phyloP scores from a whole-genome alignment of 225 moss, liverwort and hornwort genomes.

The Climacium dendroides region DNA sequence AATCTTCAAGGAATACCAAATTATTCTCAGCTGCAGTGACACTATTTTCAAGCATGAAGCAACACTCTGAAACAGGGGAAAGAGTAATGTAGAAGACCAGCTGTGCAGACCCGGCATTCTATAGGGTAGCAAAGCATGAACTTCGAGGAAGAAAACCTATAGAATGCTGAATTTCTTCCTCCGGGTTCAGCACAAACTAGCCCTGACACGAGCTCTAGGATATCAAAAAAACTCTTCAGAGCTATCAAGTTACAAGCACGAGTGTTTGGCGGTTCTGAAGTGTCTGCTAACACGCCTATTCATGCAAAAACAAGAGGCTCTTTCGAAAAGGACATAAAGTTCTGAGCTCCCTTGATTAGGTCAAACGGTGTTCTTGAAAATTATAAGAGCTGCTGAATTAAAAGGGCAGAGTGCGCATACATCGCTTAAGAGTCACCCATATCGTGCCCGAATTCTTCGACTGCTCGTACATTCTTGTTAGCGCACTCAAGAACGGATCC shows the following conservation, averaged over 20 bases:
- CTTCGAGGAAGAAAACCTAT: neutral
- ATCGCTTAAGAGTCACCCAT: constrained; percentile 65
- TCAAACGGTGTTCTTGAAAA: neutral
- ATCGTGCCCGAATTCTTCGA: constrained; percentile 51
- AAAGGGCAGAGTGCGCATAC: neutral
- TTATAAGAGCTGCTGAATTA: neutral
- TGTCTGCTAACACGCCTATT: neutral
- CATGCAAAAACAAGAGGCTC: neutral
- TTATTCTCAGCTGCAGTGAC: neutral
- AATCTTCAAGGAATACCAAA: neutral
- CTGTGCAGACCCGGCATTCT: neutral
- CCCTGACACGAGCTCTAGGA: neutral
- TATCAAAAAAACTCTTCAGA: neutral
- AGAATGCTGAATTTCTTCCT: neutral
- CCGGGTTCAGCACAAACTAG: neutral
- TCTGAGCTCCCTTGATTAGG: neutral
- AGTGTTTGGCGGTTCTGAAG: neutral
- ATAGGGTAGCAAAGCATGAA: neutral
- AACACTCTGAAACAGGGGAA: neutral
- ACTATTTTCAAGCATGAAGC: neutral
- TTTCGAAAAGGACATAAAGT: neutral
- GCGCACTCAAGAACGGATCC: constrained; percentile 66
- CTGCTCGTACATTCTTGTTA: constrained; percentile 55
- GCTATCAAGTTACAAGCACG: neutral
- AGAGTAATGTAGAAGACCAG: neutral